phyloP scores from a whole-genome alignment of 2,329 filamentous ascomycete species.

The Xylariales sp. region DNA sequence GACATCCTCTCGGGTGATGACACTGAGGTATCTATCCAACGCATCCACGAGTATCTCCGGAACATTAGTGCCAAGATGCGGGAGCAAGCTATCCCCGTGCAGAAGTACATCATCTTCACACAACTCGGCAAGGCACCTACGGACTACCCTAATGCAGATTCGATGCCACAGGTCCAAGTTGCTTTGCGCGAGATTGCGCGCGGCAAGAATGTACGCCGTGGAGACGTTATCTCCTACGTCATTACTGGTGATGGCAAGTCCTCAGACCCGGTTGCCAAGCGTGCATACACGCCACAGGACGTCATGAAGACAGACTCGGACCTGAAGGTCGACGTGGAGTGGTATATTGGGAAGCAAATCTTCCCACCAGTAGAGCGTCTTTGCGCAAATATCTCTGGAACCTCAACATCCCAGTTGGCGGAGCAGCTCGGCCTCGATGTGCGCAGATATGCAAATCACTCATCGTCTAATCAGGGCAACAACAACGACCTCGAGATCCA shows the following conservation, averaged over 20 bases:
- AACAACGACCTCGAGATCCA: conserved; percentile 68
- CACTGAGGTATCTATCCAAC: conserved; percentile 77
- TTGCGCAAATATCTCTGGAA: conserved; percentile 91
- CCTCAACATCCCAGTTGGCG: conserved; percentile 82
- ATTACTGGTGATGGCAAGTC: conserved; percentile 70
- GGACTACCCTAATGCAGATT: conserved; percentile 90
- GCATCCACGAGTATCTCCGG: conserved; percentile 89
- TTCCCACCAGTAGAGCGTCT: conserved; percentile 96
- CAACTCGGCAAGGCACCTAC: conserved; percentile 92
- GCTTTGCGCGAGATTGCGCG: conserved; percentile 82
- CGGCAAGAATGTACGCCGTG: conserved; percentile 83
- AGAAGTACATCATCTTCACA: conserved; percentile 96
- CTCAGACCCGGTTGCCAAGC: conserved; percentile 74
- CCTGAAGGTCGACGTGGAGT: conserved; percentile 88
- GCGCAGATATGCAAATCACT: conserved; percentile 73
- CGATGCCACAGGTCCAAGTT: conserved; percentile 96
- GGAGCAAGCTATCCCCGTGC: conserved; percentile 65
- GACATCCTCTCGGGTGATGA: conserved; percentile 94
- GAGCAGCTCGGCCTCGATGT: conserved; percentile 92
- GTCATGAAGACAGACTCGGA: conserved; percentile 71
- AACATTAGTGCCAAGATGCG: conserved; percentile 86
- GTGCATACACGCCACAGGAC: conserved; percentile 83
- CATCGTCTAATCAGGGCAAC: conserved; percentile 31
- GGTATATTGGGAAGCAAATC: conserved; percentile 97
- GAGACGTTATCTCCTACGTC: conserved; percentile 95